These are phyloP conservation scores for Penicillium lividum DNA, from an alignment of 495 filamentous ascomycete species.

Conservation along the genomic window DNA sequence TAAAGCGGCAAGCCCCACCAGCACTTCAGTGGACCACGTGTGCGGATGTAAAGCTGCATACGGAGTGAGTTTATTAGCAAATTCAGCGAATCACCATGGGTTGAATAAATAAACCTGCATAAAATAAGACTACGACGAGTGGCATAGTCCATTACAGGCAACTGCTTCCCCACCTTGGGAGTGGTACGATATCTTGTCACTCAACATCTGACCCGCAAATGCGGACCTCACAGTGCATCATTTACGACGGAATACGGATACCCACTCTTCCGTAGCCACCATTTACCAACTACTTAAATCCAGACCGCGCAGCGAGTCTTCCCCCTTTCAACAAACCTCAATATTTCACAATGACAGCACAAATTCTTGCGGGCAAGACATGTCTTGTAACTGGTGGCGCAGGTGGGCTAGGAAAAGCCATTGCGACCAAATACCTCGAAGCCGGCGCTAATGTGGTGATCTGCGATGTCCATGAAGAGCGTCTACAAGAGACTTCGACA, in stretches of 20 bases:
- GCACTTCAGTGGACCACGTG: too few relatives aligned
- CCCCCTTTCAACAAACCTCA: not conserved
- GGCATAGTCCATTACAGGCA: not conserved
- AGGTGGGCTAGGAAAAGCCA: slow-evolving; percentile 48
- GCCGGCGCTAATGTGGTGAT: slow-evolving; percentile 46
- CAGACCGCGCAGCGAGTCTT: not conserved
- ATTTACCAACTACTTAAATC: slow-evolving; percentile 11
- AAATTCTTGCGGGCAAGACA: slow-evolving; percentile 36
- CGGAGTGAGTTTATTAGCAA: not conserved
- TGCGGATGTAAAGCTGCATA: not conserved
- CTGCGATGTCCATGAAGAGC: slow-evolving; percentile 42
- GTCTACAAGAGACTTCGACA: slow-evolving; percentile 37
- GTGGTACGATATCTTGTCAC: not conserved
- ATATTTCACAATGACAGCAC: slow-evolving; percentile 20
- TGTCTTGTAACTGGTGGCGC: slow-evolving; percentile 44
- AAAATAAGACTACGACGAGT: too few relatives aligned
- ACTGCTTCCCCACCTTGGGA: not conserved
- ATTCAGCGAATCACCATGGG: not conserved
- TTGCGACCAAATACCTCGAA: slow-evolving; percentile 36
- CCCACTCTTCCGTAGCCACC: slow-evolving; percentile 9
- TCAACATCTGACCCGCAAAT: not conserved
- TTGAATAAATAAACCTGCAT: not conserved
- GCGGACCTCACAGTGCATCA: not conserved
- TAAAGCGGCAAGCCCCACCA: too few relatives aligned
- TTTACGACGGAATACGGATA: slow-evolving; percentile 15